These are phyloP conservation scores for Rhodotorula sp. DNA, from an alignment of 1,284 basidiomycete genomes.

Conservation along the genomic window DNA sequence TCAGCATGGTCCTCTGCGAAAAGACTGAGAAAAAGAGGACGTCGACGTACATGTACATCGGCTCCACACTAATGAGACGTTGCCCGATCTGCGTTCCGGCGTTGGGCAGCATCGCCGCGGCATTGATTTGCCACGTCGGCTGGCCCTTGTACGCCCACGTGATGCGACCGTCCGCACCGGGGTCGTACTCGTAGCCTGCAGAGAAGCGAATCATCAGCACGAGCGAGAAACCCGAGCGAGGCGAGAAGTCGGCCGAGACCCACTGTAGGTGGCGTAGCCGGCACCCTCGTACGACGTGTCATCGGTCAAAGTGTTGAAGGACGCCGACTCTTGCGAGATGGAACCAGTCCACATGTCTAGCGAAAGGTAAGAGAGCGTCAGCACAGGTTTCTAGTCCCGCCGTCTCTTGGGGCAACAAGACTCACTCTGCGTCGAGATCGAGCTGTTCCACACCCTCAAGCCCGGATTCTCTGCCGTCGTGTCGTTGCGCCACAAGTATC, in stretches of 20 bases:
- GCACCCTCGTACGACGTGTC: slow-evolving; percentile 35
- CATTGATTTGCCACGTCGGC: slow-evolving; percentile 71
- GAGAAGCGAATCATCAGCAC: too few species aligned
- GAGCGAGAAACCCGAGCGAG: too few species aligned
- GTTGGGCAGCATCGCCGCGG: slow-evolving; percentile 70
- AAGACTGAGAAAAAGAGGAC: not conserved
- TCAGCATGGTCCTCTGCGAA: not conserved
- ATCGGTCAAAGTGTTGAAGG: slow-evolving; percentile 38
- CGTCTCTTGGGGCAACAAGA: slow-evolving; percentile 58
- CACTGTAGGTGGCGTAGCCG: slow-evolving; percentile 32
- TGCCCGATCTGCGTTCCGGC: slow-evolving; percentile 63
- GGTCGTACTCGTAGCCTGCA: slow-evolving; percentile 31
- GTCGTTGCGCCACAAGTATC: slow-evolving; percentile 53
- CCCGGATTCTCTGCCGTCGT: slow-evolving; percentile 45
- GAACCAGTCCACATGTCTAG: slow-evolving; percentile 39
- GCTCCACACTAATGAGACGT: slow-evolving; percentile 66
- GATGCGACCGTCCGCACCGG: slow-evolving; percentile 52
- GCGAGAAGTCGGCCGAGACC: not conserved
- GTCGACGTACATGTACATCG: slow-evolving; percentile 58
- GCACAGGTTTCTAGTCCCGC: not conserved
- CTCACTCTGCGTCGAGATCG: slow-evolving; percentile 55
- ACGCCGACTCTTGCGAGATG: slow-evolving; percentile 39
- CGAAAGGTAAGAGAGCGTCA: not conserved
- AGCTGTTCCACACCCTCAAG: slow-evolving; percentile 54
- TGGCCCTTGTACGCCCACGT: slow-evolving; percentile 68